These are phyloP conservation scores for Calophaca sinica DNA, from an alignment of 306 rosid species.

Conservation along the genomic window DNA sequence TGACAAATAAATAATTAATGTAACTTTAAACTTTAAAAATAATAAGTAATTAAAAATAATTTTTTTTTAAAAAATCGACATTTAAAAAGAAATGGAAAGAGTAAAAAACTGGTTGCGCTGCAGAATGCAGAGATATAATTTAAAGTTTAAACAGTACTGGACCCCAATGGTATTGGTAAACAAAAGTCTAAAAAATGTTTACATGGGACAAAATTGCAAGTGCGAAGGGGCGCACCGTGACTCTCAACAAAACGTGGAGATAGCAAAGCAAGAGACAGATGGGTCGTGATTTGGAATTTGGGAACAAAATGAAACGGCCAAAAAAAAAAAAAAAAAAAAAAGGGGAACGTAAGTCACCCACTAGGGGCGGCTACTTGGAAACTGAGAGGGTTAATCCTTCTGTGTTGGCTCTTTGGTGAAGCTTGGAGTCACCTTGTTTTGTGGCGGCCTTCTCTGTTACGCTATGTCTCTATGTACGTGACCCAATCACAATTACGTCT, in stretches of 20 bases:
- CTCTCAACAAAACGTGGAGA: slow-evolving; percentile 56
- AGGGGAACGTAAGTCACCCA: slow-evolving; percentile 35
- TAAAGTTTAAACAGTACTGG: no score
- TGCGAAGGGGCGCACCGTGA: slow-evolving; percentile 77
- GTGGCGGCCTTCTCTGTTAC: neutral
- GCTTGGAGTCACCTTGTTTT: slow-evolving; percentile 55
- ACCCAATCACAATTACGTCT: no score
- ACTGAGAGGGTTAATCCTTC: slow-evolving; percentile 42
- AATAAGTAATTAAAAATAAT: no score
- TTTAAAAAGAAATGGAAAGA: no score
- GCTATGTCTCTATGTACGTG: neutral
- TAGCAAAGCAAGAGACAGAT: slow-evolving; percentile 17
- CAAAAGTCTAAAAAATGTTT: neutral
- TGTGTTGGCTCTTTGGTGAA: slow-evolving; percentile 62
- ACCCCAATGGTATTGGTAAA: neutral
- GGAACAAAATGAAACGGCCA: slow-evolving; percentile 3
- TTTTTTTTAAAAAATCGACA: no score
- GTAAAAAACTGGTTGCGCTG: no score
- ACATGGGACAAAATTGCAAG: slow-evolving; percentile 28
- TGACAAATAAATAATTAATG: no score
- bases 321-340: neutral
- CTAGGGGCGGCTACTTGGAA: slow-evolving; percentile 55
- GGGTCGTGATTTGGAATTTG: neutral
- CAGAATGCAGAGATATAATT: no score
- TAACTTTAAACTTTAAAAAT: no score